phyloP scores from a whole-genome alignment of 2,329 filamentous ascomycete genomes.

The Neurospora crassa region DNA sequence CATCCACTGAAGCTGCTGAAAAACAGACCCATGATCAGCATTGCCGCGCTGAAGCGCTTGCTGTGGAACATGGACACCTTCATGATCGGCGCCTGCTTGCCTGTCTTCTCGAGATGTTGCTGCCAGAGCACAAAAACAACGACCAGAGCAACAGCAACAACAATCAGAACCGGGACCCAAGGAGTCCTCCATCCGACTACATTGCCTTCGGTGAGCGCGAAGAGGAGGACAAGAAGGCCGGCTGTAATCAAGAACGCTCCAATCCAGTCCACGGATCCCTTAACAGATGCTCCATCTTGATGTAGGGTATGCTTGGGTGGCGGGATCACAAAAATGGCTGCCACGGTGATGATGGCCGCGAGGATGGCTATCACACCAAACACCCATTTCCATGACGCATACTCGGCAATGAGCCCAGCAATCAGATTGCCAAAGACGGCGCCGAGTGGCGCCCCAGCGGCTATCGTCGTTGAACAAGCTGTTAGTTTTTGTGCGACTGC shows the following conservation, averaged over 20 bases:
- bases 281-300: constrained; percentile 22
- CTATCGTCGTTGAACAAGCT: constrained; percentile 20
- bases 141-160: constrained; percentile 47
- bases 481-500: not conserved
- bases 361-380: constrained; percentile 56
- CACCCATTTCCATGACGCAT: constrained; percentile 56
- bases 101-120: constrained; percentile 44
- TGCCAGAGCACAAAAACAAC: constrained; percentile 52
- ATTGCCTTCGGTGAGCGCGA: constrained; percentile 60
- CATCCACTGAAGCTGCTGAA: constrained; percentile 61
- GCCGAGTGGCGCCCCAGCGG: constrained; percentile 55
- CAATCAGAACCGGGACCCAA: constrained; percentile 52
- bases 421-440: constrained; percentile 56
- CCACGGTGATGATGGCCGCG: constrained; percentile 44
- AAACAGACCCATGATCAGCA: constrained; percentile 57
- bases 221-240: constrained; percentile 52
- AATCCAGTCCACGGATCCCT: constrained; percentile 53
- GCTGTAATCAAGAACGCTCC: constrained; percentile 54
- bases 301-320: constrained; percentile 28
- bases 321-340: constrained; percentile 52
- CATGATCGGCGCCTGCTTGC: constrained; percentile 47
- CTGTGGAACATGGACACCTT: constrained; percentile 56
- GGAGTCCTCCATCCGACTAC: constrained; percentile 57
- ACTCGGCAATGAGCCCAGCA: constrained; percentile 53
- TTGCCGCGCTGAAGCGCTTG: constrained; percentile 49